Evolutionary conservation across 805 yeast species (phyloP).

Genomic region (Wickerhamiella brachini): DNA sequence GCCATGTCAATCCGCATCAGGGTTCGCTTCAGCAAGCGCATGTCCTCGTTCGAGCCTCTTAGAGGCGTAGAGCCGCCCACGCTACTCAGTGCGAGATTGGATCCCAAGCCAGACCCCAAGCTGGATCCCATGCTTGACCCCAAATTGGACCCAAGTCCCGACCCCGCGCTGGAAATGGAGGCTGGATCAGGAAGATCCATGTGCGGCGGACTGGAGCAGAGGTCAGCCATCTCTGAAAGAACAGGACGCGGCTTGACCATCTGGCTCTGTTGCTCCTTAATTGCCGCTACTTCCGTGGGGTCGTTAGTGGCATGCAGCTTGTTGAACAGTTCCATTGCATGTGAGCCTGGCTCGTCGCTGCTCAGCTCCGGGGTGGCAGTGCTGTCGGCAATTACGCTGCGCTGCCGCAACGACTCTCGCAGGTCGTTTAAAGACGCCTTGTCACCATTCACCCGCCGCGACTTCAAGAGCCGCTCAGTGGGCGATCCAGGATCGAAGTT

Average conservation of each 20-base stretch:
- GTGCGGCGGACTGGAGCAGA: slow-evolving; percentile 2
- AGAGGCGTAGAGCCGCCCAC: no score
- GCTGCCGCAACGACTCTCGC: not conserved
- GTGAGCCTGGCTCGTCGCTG: slow-evolving; percentile 3
- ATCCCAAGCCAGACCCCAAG: not conserved
- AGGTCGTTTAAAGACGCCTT: not conserved
- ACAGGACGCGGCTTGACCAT: slow-evolving; percentile 2
- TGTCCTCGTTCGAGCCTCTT: not conserved
- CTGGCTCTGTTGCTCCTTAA: not conserved
- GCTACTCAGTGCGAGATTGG: no score
- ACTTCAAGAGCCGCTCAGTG: not conserved
- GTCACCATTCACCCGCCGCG: not conserved
- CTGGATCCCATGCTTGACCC: not conserved
- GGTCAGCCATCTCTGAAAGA: slow-evolving; percentile 1
- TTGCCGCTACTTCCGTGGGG: not conserved
- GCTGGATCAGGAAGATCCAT: no score
- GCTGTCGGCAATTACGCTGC: not conserved
- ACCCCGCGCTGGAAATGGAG: no score
- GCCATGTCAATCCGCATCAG: slow-evolving; percentile 1
- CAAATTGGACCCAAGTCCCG: no score
- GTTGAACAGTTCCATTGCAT: slow-evolving; percentile 4
- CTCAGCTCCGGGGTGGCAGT: not conserved
- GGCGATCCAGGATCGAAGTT: not conserved
- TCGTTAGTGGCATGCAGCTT: slow-evolving; percentile 1
- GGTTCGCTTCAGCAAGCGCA: not conserved